Conservation (phyloP, 805 yeast genomes). For the Kuraishia capsulata region DNA sequence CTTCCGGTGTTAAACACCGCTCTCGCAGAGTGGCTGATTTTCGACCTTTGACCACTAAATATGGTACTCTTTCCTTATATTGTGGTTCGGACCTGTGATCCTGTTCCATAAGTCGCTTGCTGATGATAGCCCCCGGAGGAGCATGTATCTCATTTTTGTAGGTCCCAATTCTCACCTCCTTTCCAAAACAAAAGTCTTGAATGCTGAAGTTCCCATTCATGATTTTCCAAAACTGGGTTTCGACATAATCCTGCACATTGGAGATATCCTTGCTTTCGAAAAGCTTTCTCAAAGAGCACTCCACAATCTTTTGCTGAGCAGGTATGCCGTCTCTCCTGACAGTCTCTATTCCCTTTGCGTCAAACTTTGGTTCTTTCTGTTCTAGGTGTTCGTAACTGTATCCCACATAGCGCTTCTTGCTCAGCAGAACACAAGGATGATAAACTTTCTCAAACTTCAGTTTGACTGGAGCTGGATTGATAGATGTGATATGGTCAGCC, state of each 20-base stretch:
- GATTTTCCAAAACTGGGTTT: conserved; percentile 59
- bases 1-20: conserved; percentile 67
- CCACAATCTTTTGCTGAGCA: conserved; percentile 79
- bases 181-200: conserved; percentile 86
- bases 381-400: conserved; percentile 55
- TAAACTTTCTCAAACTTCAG: conserved; percentile 91
- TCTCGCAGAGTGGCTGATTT: conserved; percentile 59
- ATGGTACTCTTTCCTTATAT: conserved; percentile 81
- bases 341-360: conserved; percentile 96
- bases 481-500: conserved; percentile 50
- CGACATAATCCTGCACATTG: conserved; percentile 53
- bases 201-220: conserved; percentile 53
- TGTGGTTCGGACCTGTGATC: conserved; percentile 81
- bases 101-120: conserved; percentile 46
- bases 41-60: conserved; percentile 56
- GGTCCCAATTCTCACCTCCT: conserved; percentile 77
- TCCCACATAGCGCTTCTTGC: conserved; percentile 91
- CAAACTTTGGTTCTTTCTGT: conserved; percentile 60
- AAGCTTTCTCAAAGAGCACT: conserved; percentile 52
- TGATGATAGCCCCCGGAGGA: conserved; percentile 89
- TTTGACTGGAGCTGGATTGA: conserved; percentile 73
- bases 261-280: conserved; percentile 72
- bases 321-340: conserved; percentile 92
- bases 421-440: conserved; percentile 71
- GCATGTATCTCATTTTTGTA: conserved; percentile 64